Percentiles rank a stretch among this genome's conserved stretches.
Evolutionary conservation across 306 rosid species (phyloP).

Genomic region (Cercis canadensis): DNA sequence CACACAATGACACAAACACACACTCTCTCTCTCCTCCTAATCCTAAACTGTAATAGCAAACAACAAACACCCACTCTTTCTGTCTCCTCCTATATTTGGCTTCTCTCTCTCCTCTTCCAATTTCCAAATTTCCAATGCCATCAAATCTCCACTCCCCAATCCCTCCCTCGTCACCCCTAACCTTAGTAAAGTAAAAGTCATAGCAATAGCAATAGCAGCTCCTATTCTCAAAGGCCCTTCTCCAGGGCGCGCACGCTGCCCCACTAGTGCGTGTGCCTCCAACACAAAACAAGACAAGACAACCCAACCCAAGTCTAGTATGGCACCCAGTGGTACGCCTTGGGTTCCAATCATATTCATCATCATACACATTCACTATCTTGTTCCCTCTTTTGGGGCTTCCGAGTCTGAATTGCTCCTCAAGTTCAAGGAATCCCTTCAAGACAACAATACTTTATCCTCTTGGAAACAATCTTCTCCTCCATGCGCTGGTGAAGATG

Average conservation of each 20-base stretch:
- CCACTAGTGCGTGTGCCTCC: conserved; percentile 49
- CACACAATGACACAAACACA: too few species aligned
- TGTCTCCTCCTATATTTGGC: too few species aligned
- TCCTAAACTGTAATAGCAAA: too few species aligned
- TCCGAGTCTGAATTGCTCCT: conserved; percentile 62
- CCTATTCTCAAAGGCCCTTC: conserved; percentile 28
- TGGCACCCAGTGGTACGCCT: conserved; percentile 3
- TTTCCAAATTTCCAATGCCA: conserved; percentile 44
- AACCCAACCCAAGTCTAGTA: too few species aligned
- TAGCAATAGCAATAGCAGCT: conserved; percentile 10
- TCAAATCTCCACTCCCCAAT: conserved; percentile 33
- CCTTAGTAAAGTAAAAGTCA: too few species aligned
- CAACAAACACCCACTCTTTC: too few species aligned
- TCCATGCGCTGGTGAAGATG: conserved; percentile 48
- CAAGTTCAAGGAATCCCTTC: conserved; percentile 53
- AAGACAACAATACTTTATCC: conserved; percentile 26
- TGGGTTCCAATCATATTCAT: conserved; percentile 9
- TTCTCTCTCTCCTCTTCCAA: conserved; percentile 14
- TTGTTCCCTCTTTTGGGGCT: conserved; percentile 33
- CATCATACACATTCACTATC: not conserved
- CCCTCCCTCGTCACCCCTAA: conserved; percentile 16
- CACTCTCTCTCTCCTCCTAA: too few species aligned
- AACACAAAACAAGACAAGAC: too few species aligned
- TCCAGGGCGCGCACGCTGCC: conserved; percentile 69
- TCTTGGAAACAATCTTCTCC: conserved; percentile 49